A percentile compares a stretch with the other conserved stretches of the same genome.
Conservation (phyloP, 805 yeast genomes). For the Metschnikowia lochheadii region DNA sequence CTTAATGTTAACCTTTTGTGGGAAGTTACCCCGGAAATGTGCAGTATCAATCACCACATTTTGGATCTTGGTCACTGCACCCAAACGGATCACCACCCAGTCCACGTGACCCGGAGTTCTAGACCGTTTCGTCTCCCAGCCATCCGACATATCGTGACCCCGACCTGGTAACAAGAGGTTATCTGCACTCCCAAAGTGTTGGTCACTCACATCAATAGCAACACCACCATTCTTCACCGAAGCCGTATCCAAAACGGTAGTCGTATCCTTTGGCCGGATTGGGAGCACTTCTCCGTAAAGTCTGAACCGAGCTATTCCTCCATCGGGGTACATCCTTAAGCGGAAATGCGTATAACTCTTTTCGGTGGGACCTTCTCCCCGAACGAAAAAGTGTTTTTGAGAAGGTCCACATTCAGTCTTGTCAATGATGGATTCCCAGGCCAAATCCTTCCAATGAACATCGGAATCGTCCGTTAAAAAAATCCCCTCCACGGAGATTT, state of each 20-base stretch:
- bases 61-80: slow-evolving; percentile 55
- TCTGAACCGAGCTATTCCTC: slow-evolving; percentile 95
- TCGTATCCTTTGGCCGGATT: slow-evolving; percentile 47
- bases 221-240: slow-evolving; percentile 85
- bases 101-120: slow-evolving; percentile 80
- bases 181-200: slow-evolving; percentile 91
- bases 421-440: slow-evolving; percentile 71
- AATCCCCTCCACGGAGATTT: slow-evolving; percentile 76
- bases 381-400: slow-evolving; percentile 76
- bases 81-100: slow-evolving; percentile 85
- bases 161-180: slow-evolving; percentile 89
- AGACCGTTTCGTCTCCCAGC: slow-evolving; percentile 96
- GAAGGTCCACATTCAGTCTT: slow-evolving; percentile 84
- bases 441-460: slow-evolving; percentile 16
- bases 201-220: slow-evolving; percentile 78
- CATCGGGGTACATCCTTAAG: slow-evolving; percentile 94
- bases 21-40: slow-evolving; percentile 91
- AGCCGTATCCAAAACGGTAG: slow-evolving; percentile 64
- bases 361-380: slow-evolving; percentile 50
- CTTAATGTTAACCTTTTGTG: slow-evolving; percentile 71
- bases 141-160: slow-evolving; percentile 95
- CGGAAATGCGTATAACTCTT: slow-evolving; percentile 72
- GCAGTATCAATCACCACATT: slow-evolving; percentile 83
- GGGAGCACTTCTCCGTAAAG: slow-evolving; percentile 82
- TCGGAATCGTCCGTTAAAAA: slow-evolving; percentile 33